A percentile compares a stretch with the other conserved stretches of the same genome.
Evolutionary conservation across 306 rosid species (phyloP).

Genomic region (Alnus rubra): DNA sequence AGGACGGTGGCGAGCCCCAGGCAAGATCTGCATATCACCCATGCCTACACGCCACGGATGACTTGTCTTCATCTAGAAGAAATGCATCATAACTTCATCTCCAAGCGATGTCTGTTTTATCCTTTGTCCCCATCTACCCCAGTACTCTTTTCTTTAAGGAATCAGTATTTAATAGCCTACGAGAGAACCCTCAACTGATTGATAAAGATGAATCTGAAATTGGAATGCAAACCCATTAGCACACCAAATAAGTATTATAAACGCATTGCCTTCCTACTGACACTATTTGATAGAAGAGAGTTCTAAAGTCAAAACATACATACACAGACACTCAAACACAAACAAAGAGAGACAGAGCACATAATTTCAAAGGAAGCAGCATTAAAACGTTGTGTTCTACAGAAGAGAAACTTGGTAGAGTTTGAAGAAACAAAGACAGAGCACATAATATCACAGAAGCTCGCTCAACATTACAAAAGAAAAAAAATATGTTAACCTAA

Average conservation of each 20-base stretch:
- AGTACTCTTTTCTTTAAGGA: background rate
- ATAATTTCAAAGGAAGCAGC: slow-evolving; percentile 1
- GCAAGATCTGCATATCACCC: slow-evolving; percentile 74
- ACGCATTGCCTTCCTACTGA: slow-evolving; percentile 14
- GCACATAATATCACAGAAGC: too few species aligned
- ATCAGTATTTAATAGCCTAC: slow-evolving; percentile 2
- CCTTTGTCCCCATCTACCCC: slow-evolving; percentile 25
- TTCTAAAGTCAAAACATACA: slow-evolving; percentile 18
- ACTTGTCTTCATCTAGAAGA: slow-evolving; percentile 67
- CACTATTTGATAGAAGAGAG: background rate
- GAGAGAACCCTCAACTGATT: slow-evolving; percentile 24
- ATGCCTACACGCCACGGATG: slow-evolving; percentile 73
- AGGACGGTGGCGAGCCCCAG: slow-evolving; percentile 87
- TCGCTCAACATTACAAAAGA: too few species aligned
- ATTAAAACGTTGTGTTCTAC: too few species aligned
- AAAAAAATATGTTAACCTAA: background rate
- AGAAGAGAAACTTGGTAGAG: background rate
- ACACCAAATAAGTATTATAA: background rate
- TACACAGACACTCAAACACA: background rate
- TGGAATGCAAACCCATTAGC: slow-evolving; percentile 15
- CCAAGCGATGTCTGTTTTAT: slow-evolving; percentile 24
- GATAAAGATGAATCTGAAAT: slow-evolving; percentile 37
- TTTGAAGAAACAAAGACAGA: too few species aligned
- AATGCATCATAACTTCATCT: slow-evolving; percentile 45
- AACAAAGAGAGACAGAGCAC: background rate